Evolutionary conservation across 129 eudicot species (phyloP).

Genomic region (Arctium minus): DNA sequence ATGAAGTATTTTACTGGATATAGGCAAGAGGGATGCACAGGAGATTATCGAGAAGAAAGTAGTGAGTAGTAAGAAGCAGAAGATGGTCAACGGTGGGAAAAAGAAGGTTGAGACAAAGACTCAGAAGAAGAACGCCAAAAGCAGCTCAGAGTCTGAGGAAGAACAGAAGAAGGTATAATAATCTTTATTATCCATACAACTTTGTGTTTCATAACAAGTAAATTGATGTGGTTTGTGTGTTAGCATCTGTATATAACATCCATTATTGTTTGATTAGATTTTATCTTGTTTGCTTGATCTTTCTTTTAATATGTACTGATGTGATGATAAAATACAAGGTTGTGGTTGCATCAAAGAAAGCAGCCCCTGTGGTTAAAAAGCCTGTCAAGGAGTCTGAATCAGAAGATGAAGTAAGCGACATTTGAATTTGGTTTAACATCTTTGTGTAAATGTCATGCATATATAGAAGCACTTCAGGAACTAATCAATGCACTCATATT

Average conservation of each 20-base stretch:
- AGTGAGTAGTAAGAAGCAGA: conserved; percentile 32
- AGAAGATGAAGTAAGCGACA: conserved; percentile 31
- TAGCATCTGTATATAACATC: background rate
- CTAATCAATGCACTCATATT: background rate
- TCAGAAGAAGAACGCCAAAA: conserved; percentile 12
- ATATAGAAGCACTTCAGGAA: background rate
- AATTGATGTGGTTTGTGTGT: background rate
- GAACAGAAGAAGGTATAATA: conserved; percentile 22
- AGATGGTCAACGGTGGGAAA: conserved; percentile 27
- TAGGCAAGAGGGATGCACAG: conserved; percentile 37
- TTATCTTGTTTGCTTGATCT: no score
- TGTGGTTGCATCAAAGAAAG: conserved; percentile 21
- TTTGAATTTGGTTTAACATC: background rate
- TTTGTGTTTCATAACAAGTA: background rate
- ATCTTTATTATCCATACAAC: background rate
- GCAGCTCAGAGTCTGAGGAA: conserved; percentile 32
- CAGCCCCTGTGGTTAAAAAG: conserved; percentile 34
- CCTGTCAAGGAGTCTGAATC: conserved; percentile 28
- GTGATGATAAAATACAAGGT: background rate
- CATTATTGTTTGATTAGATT: background rate
- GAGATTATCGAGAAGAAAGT: conserved; percentile 29
- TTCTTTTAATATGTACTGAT: background rate
- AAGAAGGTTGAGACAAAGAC: conserved; percentile 23
- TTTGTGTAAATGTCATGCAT: background rate
- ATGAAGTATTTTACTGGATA: background rate